A percentile compares a stretch with the other conserved stretches of the same genome.
These are phyloP conservation scores for Serendipita sp. DNA, from an alignment of 768 basidiomycete genomes.

Conservation along the genomic window DNA sequence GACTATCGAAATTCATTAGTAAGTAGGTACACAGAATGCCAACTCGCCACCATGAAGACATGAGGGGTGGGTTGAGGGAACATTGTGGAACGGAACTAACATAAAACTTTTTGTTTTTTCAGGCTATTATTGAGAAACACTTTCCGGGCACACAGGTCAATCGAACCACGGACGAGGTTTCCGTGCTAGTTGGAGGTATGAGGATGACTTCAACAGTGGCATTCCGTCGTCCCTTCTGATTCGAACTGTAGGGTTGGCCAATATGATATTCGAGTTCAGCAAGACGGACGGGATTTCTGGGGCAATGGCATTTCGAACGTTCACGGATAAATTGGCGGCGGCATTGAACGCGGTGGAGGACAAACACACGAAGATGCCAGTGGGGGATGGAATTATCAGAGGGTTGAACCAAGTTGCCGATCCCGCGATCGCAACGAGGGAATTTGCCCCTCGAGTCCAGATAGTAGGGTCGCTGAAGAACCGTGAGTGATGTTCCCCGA, in stretches of 20 bases:
- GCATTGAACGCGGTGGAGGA: background rate
- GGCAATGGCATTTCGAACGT: constrained; percentile 1
- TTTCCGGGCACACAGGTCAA: background rate
- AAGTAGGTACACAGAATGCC: background rate
- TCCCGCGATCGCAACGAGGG: background rate
- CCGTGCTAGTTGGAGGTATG: constrained; percentile 1
- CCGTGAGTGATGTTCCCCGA: background rate
- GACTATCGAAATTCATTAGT: constrained; percentile 5
- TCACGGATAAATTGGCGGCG: background rate
- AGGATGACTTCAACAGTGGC: no score
- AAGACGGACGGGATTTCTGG: background rate
- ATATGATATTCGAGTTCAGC: constrained; percentile 5
- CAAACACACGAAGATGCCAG: background rate
- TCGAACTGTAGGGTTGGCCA: background rate
- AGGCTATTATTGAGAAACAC: background rate
- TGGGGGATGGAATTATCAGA: background rate
- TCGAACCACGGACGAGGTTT: background rate
- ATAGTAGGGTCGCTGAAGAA: background rate
- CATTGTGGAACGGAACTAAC: no score
- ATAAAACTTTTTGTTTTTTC: background rate
- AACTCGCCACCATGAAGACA: background rate
- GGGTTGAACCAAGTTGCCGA: background rate
- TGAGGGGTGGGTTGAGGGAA: no score
- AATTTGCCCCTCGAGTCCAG: background rate
- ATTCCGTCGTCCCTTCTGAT: no score